Base-by-base conservation (phyloP, 495 filamentous ascomycete species). In the Cercophora sp. region DNA sequence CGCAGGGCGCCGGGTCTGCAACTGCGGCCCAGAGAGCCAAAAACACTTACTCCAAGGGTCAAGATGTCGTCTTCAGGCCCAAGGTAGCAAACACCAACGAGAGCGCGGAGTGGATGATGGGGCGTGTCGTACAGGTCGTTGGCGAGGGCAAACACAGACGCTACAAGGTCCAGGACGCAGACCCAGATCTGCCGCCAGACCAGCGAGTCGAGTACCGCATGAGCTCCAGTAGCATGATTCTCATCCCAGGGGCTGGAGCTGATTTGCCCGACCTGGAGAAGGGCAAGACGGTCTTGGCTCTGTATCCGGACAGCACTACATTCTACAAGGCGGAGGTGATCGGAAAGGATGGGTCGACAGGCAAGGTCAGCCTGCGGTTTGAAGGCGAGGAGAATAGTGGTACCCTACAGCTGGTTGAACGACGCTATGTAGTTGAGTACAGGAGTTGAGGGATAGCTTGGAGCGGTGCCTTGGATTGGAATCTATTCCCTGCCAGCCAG, bases 271-370 rank as follows among this genome's bases (percentile, higher is more conserved):
- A 86, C 9, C 91, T 92, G 59, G 76, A 91, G 1, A 71, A 81
- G 48, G 91, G 91, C 11, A 91, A 87, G 62, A 82, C 82, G 19
- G 89, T 95, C 24, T 71, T 95, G 46, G 89, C 89, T 0, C 73
- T 88, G 32, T 95, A 95, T 62, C 89, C 89, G 0, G 86, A 90
- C 51, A 99, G 94, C 8, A 96, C 93, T 2, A 96, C 92, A 0
- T 99, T 99, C 62, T 99, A 99, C 67, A 85, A 89, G 61, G 93
- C 94, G 9, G 91, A 96, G 57, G 92, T 98, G 15, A 91, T 89
- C 75, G 84, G 84, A 0, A 78, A 77, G 51, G 83, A 85, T 26
- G 70, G 70, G 2, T 64, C 65, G 11, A 68, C 66, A 1, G 65
- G 70, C n/a, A 75, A 66, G 43, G 78, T 81, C 11, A 73, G 74